Conservation (phyloP, 1,139 yeast species). For the Candida tropicalis region DNA sequence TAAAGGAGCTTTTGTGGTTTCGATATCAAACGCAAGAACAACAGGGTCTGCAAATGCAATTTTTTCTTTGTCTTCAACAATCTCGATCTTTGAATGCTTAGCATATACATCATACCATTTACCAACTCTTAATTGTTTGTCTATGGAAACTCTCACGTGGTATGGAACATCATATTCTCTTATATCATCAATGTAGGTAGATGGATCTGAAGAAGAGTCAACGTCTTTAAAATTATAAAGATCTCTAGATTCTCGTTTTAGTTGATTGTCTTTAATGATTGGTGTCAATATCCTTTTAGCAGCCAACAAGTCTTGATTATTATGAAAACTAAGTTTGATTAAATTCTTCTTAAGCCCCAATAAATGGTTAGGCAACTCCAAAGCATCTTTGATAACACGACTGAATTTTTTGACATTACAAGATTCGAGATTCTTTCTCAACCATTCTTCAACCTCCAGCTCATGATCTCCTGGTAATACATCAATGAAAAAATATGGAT, state of each 20-base stretch:
- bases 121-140: constrained; percentile 82
- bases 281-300: constrained; percentile 76
- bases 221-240: constrained; percentile 46
- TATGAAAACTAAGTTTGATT: constrained; percentile 72
- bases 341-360: constrained; percentile 71
- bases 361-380: constrained; percentile 80
- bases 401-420: constrained; percentile 55
- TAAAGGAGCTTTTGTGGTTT: constrained; percentile 94
- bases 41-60: constrained; percentile 98
- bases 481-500: constrained; percentile 85
- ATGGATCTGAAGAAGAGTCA: constrained; percentile 48
- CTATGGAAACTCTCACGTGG: constrained; percentile 94
- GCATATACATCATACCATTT: constrained; percentile 91
- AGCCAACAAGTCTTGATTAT: constrained; percentile 68
- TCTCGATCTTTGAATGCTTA: constrained; percentile 53
- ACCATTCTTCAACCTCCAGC: constrained; percentile 79
- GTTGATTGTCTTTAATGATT: constrained; percentile 67
- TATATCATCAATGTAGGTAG: constrained; percentile 72
- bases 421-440: constrained; percentile 68
- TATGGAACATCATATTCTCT: constrained; percentile 97
- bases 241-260: constrained; percentile 66
- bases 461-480: constrained; percentile 62
- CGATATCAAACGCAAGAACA: constrained; percentile 94
- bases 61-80: constrained; percentile 69
- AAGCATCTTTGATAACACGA: constrained; percentile 72